Evolutionary conservation across 2,329 filamentous ascomycete genomes (phyloP).

Genomic region (Microsporum audouinii): DNA sequence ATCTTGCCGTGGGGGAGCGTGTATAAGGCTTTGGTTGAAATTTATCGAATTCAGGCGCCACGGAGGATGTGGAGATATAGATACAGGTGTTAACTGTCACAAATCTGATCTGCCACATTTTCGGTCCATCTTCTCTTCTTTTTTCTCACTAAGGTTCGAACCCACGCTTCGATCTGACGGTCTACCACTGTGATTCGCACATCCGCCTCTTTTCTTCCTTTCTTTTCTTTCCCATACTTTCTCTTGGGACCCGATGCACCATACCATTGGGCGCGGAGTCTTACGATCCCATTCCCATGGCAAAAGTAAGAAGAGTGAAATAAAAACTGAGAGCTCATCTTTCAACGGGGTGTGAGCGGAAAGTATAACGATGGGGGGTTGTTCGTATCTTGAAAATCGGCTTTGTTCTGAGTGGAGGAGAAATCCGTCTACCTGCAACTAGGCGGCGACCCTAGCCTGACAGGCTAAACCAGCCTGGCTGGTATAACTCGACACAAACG

Average conservation of each 20-base stretch:
- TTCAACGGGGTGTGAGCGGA: background rate
- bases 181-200: background rate
- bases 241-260: background rate
- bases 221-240: background rate
- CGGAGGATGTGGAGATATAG: background rate
- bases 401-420: background rate
- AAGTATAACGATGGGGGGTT: background rate
- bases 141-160: background rate
- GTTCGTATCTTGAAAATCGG: conserved; percentile 1
- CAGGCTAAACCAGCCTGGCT: background rate
- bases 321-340: conserved; percentile 3
- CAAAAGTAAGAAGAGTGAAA: background rate
- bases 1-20: background rate
- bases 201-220: background rate
- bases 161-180: background rate
- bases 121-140: background rate
- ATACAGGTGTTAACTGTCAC: background rate
- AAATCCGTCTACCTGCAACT: background rate
- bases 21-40: background rate
- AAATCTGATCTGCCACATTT: conserved; percentile 4
- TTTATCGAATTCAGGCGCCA: background rate
- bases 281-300: background rate
- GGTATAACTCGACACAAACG: background rate
- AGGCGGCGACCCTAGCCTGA: background rate
- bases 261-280: background rate